These are phyloP conservation scores for Saccharomycopsis sp. DNA, from an alignment of 805 yeast species.

Conservation along the genomic window DNA sequence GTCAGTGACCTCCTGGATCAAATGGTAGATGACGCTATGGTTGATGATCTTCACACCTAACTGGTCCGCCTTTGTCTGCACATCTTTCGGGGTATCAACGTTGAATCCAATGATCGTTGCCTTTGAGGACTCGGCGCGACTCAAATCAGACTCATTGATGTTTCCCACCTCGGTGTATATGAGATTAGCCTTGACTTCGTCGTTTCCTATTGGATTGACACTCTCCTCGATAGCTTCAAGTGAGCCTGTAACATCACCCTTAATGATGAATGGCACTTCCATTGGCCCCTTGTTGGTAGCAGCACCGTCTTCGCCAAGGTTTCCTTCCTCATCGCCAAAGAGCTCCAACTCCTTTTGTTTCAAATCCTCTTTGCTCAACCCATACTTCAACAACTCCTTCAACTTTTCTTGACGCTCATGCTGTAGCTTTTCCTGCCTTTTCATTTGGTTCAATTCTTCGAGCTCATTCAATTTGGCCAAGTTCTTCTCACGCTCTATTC, in stretches of 20 bases:
- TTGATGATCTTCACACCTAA: constrained; percentile 51
- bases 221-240: constrained; percentile 88
- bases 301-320: constrained; percentile 25
- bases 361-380: constrained; percentile 46
- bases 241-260: constrained; percentile 92
- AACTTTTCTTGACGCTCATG: constrained; percentile 46
- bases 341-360: constrained; percentile 28
- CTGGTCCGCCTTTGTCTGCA: constrained; percentile 49
- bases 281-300: constrained; percentile 23
- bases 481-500: constrained; percentile 47
- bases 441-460: constrained; percentile 61
- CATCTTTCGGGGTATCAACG: constrained; percentile 57
- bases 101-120: constrained; percentile 80
- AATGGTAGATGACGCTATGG: constrained; percentile 78
- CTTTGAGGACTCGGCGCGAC: constrained; percentile 59
- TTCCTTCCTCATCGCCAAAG: constrained; percentile 28
- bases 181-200: constrained; percentile 67
- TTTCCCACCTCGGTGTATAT: constrained; percentile 73
- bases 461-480: constrained; percentile 58
- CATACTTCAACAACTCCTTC: constrained; percentile 53
- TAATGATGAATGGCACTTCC: constrained; percentile 58
- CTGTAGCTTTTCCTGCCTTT: constrained; percentile 48
- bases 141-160: constrained; percentile 60
- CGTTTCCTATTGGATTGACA: constrained; percentile 76
- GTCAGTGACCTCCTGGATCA: constrained; percentile 76